Conservation (phyloP, 805 yeast genomes). For the Myxozyma sirexii region DNA sequence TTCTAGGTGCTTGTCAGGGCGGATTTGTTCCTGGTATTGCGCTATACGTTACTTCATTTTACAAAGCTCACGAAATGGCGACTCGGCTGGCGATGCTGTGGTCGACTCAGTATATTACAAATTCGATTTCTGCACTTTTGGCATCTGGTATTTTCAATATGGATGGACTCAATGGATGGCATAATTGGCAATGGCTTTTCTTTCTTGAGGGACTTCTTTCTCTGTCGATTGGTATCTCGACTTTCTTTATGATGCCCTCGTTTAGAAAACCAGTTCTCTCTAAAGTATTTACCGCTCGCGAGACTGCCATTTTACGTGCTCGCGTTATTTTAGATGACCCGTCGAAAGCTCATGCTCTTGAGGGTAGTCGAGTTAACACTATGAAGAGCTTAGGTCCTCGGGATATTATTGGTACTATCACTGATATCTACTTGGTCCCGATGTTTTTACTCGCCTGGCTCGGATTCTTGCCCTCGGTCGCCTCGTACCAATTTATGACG, state of each 20-base stretch:
- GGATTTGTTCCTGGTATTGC: slow-evolving; percentile 68
- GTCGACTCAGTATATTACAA: slow-evolving; percentile 55
- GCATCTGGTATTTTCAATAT: slow-evolving; percentile 59
- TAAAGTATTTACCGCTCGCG: slow-evolving; percentile 49
- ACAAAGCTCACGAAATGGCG: slow-evolving; percentile 59
- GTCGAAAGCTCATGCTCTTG: slow-evolving; percentile 56
- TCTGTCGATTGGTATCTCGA: slow-evolving; percentile 51
- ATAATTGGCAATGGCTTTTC: slow-evolving; percentile 70
- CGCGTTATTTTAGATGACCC: slow-evolving; percentile 66
- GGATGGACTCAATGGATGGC: slow-evolving; percentile 50
- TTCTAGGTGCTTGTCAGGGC: slow-evolving; percentile 63
- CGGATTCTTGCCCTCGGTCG: slow-evolving; percentile 47
- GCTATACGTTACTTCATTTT: slow-evolving; percentile 67
- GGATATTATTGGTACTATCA: slow-evolving; percentile 48
- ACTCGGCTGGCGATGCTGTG: slow-evolving; percentile 62
- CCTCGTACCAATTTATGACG: slow-evolving; percentile 51
- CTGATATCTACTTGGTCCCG: slow-evolving; percentile 59
- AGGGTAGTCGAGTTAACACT: slow-evolving; percentile 44
- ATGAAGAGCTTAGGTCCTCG: slow-evolving; percentile 53
- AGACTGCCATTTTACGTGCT: slow-evolving; percentile 61
- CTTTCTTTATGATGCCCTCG: slow-evolving; percentile 55
- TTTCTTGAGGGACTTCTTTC: slow-evolving; percentile 63
- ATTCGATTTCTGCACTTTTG: slow-evolving; percentile 50
- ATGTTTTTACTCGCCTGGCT: slow-evolving; percentile 53
- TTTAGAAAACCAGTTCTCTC: slow-evolving; percentile 33